A percentile compares a stretch with the other conserved stretches of the same genome.
phyloP scores from a whole-genome alignment of 345 rosid species.

The sweet orange (Citrus sinensis) region DNA sequence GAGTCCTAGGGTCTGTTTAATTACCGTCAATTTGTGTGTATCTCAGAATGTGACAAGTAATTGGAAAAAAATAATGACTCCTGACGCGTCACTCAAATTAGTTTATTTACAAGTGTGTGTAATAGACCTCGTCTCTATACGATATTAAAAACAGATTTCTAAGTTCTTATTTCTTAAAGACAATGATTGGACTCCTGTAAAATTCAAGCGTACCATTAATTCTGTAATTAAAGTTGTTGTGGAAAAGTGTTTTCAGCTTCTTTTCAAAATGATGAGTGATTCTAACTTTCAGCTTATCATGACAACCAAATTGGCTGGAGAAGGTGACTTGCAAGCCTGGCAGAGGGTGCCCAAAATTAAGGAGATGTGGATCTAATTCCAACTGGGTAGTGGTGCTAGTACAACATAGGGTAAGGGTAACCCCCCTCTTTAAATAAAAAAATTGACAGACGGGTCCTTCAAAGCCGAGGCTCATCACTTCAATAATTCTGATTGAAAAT shows the following conservation, averaged over 20 bases:
- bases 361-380: conserved; percentile 22
- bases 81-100: too few relatives aligned
- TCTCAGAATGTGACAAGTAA: too few relatives aligned
- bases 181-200: too few relatives aligned
- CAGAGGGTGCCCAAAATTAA: conserved; percentile 16
- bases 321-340: conserved; percentile 25
- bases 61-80: too few relatives aligned
- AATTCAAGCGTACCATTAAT: neutral
- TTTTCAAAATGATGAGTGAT: neutral
- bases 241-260: neutral
- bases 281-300: neutral
- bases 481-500: conserved; percentile 15
- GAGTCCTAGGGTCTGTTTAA: too few relatives aligned
- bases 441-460: conserved; percentile 2
- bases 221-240: neutral
- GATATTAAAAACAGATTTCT: too few relatives aligned
- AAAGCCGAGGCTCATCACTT: neutral
- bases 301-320: conserved; percentile 8
- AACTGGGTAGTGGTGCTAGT: neutral
- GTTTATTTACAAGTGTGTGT: too few relatives aligned
- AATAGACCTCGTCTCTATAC: too few relatives aligned
- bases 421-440: neutral
- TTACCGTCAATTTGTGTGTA: too few relatives aligned
- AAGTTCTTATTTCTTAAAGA: too few relatives aligned
- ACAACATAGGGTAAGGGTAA: neutral